Percentiles rank a stretch among this genome's conserved stretches.
These are phyloP conservation scores for Cicer judaicum DNA, from an alignment of 306 rosid genomes.

Conservation along the genomic window DNA sequence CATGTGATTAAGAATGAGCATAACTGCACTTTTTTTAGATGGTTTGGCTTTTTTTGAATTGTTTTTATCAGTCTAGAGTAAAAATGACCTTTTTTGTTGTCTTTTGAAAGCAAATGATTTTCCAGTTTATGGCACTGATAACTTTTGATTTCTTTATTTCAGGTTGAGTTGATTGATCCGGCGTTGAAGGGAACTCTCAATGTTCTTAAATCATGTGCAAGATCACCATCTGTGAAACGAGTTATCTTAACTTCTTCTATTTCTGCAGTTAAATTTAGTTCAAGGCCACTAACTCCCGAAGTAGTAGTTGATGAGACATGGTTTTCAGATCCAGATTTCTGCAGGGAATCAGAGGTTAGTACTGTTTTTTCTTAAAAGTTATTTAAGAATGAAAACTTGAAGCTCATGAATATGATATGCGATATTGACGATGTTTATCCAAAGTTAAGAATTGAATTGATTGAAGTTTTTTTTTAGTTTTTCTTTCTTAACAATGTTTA, in stretches of 20 bases:
- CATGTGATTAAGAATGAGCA: background rate
- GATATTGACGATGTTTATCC: constrained; percentile 24
- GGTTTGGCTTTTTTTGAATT: background rate
- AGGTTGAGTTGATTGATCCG: constrained; percentile 56
- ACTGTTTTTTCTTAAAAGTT: background rate
- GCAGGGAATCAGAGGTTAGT: constrained; percentile 46
- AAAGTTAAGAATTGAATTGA: background rate
- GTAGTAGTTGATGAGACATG: constrained; percentile 53
- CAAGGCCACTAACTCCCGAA: constrained; percentile 44
- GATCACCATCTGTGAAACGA: constrained; percentile 49
- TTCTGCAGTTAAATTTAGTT: constrained; percentile 25
- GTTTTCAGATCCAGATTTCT: constrained; percentile 50
- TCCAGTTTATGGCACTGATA: constrained; percentile 20
- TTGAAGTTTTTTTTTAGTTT: background rate
- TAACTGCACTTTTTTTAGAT: background rate
- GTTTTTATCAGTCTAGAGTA: background rate
- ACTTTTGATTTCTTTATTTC: constrained; percentile 35
- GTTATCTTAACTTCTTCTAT: constrained; percentile 54
- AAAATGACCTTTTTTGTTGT: constrained; percentile 6
- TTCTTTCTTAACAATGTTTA: no score
- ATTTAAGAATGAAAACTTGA: constrained; percentile 7
- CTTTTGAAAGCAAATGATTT: background rate
- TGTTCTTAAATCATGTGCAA: constrained; percentile 57
- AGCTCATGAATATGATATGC: background rate
- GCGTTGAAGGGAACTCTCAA: constrained; percentile 59